phyloP scores from a whole-genome alignment of 768 basidiomycete species.

The Suillus clintonianus region DNA sequence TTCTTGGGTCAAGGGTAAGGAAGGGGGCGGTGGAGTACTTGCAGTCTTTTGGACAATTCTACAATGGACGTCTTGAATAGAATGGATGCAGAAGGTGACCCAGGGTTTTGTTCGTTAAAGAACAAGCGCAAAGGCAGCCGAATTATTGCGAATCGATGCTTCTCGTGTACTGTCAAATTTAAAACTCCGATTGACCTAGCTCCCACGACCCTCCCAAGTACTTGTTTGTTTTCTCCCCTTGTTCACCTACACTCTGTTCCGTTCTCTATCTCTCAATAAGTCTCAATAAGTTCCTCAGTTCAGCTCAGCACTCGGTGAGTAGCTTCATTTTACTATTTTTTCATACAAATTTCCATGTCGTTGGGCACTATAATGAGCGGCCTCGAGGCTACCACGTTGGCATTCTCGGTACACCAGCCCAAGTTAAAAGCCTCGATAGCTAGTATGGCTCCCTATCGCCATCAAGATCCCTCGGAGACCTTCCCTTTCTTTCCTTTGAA shows the following conservation, averaged over 20 bases:
- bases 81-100: too few species aligned
- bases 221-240: constrained; percentile 45
- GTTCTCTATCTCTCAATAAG: constrained; percentile 20
- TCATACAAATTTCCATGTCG: constrained; percentile 6
- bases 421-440: constrained; percentile 3
- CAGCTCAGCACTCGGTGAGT: constrained; percentile 28
- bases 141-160: not conserved
- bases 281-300: not conserved
- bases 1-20: not conserved
- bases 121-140: not conserved
- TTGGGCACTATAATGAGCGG: constrained; percentile 16
- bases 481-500: not conserved
- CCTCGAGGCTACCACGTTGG: constrained; percentile 34
- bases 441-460: constrained; percentile 2
- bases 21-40: not conserved
- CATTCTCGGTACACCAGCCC: constrained; percentile 8
- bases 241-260: constrained; percentile 29
- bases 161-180: constrained; percentile 34
- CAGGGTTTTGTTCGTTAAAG: too few species aligned
- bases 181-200: constrained; percentile 45
- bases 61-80: not conserved
- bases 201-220: constrained; percentile 41
- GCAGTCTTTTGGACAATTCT: too few species aligned
- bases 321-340: not conserved
- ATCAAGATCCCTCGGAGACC: constrained; percentile 6